Evolutionary conservation across 345 rosid genomes (phyloP), one percentile per base, ranked within the genome.

Genomic region (Gossypium mustelinum): DNA sequence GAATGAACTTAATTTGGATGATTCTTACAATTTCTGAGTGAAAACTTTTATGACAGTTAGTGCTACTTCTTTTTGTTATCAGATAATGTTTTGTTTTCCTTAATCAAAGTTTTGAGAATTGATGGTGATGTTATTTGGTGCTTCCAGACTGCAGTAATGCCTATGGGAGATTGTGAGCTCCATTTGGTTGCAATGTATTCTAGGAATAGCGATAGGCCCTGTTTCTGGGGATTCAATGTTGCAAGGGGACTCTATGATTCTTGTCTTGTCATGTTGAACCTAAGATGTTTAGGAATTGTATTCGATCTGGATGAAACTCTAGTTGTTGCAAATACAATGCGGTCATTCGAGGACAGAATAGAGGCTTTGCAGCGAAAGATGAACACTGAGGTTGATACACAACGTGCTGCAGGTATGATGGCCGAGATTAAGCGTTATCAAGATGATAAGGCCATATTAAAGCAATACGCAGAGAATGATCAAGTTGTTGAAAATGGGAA

Each of bases 231-330:
- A 52, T 95, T 95, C 82, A 79, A 57, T 74, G 92, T 89, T 72
- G 83, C 86, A 55, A 79, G 24, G 57, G 98, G 97, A 70, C 90
- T 87, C 14, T 96, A 96, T 64, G 74, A 85, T 73, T 87, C 97
- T 22, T 90, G 97, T 85, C 93, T 93, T 70, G 85, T 81, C 80
- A 90, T 96, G 99, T 76, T 96, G 81, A 92, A 96, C 75, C 86
- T 92, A 77, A 90, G 98, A 82, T 96, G 99, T 77, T 88, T 96
- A 68, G 97, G 97, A 74, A 96, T 96, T 75, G 99, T 96, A 63
- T 96, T 96, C 88, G 98, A 96, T 84, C 91, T 96, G 11, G 99
- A 93, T 81, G 99, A 96, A 81, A 96, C 99, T 45, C 92, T 96
- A 14, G 82, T 96, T 51, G 99, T 95, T 78, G 99, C 99, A 13